Evolutionary conservation across 2,329 filamentous ascomycete species (phyloP).

Genomic region (Juglanconis juglandina): DNA sequence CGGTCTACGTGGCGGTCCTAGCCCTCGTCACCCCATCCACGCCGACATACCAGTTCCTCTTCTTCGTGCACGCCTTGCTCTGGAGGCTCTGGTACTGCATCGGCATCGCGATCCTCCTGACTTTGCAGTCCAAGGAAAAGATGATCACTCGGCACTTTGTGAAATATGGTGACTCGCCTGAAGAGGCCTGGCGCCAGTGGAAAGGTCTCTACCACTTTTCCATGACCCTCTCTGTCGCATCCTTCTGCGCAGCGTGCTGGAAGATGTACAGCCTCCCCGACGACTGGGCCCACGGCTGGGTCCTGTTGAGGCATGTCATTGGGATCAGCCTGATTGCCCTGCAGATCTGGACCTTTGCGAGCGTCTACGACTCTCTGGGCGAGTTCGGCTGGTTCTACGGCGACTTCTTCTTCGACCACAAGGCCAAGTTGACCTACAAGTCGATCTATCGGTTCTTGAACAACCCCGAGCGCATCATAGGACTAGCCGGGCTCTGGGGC

Average conservation of each 20-base stretch:
- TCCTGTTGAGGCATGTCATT: constrained; percentile 80
- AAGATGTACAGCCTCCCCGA: constrained; percentile 90
- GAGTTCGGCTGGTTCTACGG: constrained; percentile 99
- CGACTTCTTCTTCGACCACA: constrained; percentile 94
- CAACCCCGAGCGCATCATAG: constrained; percentile 92
- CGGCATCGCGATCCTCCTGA: constrained; percentile 80
- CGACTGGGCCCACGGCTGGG: constrained; percentile 84
- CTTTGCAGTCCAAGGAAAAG: constrained; percentile 83
- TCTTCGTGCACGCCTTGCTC: constrained; percentile 72
- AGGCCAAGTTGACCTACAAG: constrained; percentile 86
- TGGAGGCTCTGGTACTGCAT: constrained; percentile 93
- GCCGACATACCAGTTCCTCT: constrained; percentile 69
- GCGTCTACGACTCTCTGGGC: constrained; percentile 91
- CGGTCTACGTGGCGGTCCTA: constrained; percentile 70
- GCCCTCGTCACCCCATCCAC: constrained; percentile 76
- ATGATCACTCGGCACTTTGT: constrained; percentile 96
- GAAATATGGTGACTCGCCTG: constrained; percentile 87
- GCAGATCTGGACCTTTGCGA: constrained; percentile 88
- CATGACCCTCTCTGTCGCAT: constrained; percentile 83
- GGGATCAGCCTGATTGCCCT: constrained; percentile 77
- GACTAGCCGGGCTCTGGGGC: constrained; percentile 93
- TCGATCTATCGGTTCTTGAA: constrained; percentile 98
- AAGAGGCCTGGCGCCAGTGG: constrained; percentile 97
- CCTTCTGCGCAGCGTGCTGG: constrained; percentile 87
- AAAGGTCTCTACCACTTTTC: constrained; percentile 93